A percentile compares a stretch with the other conserved stretches of the same genome.
phyloP scores from a whole-genome alignment of 2,329 filamentous ascomycete genomes.

The Orbilia quercus region DNA sequence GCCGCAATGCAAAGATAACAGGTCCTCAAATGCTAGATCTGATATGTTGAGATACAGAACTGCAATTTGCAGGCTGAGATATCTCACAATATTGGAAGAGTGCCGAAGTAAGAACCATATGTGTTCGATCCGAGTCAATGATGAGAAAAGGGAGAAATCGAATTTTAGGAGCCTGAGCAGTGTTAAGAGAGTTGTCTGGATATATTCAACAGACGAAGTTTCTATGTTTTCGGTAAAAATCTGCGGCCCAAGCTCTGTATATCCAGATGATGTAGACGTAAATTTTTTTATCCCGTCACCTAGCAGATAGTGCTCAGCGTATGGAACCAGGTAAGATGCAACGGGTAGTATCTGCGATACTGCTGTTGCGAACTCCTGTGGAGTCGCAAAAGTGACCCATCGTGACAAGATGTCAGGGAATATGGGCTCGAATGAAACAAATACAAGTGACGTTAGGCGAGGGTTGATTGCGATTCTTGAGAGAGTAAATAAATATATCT shows the following conservation, averaged over 20 bases:
- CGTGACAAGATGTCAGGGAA: constrained; percentile 59
- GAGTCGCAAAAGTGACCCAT: constrained; percentile 60
- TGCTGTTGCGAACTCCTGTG: constrained; percentile 71
- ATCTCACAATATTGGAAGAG: constrained; percentile 57
- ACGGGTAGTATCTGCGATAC: constrained; percentile 84
- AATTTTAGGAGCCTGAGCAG: constrained; percentile 83
- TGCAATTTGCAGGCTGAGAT: constrained; percentile 40
- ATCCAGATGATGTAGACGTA: constrained; percentile 8
- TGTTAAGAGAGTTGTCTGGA: constrained; percentile 71
- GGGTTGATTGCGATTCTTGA: constrained; percentile 58
- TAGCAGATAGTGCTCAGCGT: constrained; percentile 70
- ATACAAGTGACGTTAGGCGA: constrained; percentile 56
- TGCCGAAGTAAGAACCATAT: constrained; percentile 77
- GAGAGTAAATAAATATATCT: constrained; percentile 60
- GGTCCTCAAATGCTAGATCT: constrained; percentile 41
- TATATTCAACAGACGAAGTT: constrained; percentile 62
- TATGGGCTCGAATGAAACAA: constrained; percentile 58
- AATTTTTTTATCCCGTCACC: constrained; percentile 17
- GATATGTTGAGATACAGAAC: constrained; percentile 49
- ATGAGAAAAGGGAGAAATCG: constrained; percentile 75
- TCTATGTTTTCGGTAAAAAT: constrained; percentile 61
- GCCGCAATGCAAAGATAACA: constrained; percentile 40
- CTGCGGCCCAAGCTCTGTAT: constrained; percentile 60
- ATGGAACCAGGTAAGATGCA: constrained; percentile 80
- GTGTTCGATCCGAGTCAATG: constrained; percentile 73